Evolutionary conservation across 2,329 filamentous ascomycete species (phyloP), one percentile per base, ranked within the genome.

Genomic region (Trichoderma brevicompactum): DNA sequence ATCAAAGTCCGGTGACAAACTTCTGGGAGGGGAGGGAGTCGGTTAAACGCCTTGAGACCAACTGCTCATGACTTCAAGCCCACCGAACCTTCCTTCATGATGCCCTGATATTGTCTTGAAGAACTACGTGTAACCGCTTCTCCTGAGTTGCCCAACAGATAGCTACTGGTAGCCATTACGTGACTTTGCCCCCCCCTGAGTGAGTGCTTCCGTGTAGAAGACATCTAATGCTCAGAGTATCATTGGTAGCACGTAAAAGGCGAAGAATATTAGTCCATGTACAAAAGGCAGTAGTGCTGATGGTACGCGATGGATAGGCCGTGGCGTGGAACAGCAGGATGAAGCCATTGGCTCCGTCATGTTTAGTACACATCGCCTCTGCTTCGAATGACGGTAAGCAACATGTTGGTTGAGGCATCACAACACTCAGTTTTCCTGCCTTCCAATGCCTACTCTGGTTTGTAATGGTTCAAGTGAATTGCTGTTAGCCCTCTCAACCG

Each of bases 141-240:
- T 15, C 53, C 23, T 41, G 43, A 32, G 53, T 44, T 43, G 53
- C 23, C 53, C 12, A 56, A 56, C n/a, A 41, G 53, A 56, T 41
- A 15, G 13, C 1, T 28, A 28, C 23, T 5, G 32, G 40, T 56
- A 32, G 3, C 17, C 23, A 34, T 43, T 28, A 28, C 40, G 17
- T 10, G 23, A 56, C n/a, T 28, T 10, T 28, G 8, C 53, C 53
- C 53, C 40, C 53, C 53, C 53, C 40, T 55, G 15, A 56, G 32
- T 1, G 15, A 41, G 15, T 44, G 15, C 7, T 56, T 38, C 9
- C 32, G 23, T 56, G 53, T n/a, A 56, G 40, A 40, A 19, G 43
- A 56, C 7, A 17, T 41, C 23, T 28, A 38, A 7, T 7, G 8
- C 38, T 7, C 15, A 44, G 40, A 17, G 15, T 19, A 28, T 28